Evolutionary conservation across 2,329 filamentous ascomycete genomes (phyloP).

Genomic region (Trematosphaeria pertusa): DNA sequence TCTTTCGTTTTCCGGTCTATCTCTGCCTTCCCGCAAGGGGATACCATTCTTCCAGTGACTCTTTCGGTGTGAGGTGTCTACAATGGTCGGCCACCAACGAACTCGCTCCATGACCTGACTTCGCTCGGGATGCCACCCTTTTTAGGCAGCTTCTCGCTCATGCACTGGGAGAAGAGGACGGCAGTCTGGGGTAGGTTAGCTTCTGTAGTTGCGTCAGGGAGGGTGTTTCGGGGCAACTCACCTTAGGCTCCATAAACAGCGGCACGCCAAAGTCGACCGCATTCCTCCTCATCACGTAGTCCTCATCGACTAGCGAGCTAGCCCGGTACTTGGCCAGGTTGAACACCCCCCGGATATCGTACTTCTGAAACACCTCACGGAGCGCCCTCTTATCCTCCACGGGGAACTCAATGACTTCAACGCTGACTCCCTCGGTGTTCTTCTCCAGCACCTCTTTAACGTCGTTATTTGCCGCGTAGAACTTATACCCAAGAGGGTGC

Average conservation of each 20-base stretch:
- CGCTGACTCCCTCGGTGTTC: conserved; percentile 69
- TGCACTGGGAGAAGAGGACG: conserved; percentile 93
- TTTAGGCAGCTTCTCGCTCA: conserved; percentile 94
- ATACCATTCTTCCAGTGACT: conserved; percentile 1
- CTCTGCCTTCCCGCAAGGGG: background rate
- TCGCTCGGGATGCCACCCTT: conserved; percentile 87
- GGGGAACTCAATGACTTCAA: conserved; percentile 96
- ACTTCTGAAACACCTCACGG: conserved; percentile 94
- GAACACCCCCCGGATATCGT: conserved; percentile 95
- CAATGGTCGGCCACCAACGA: conserved; percentile 68
- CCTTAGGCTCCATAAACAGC: conserved; percentile 98
- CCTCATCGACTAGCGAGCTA: conserved; percentile 85
- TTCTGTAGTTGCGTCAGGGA: background rate
- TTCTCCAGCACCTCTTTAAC: conserved; percentile 86
- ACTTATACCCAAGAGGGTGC: conserved; percentile 88
- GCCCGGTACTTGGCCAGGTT: conserved; percentile 87
- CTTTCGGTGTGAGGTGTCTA: conserved; percentile 16
- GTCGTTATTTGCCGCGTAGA: conserved; percentile 81
- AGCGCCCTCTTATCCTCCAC: conserved; percentile 94
- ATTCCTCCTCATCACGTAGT: conserved; percentile 98
- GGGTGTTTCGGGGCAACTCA: conserved; percentile 58
- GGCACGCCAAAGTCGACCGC: conserved; percentile 98
- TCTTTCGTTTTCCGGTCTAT: background rate
- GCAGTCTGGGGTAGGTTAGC: conserved; percentile 71
- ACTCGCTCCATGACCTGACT: conserved; percentile 94